phyloP scores from a whole-genome alignment of 768 basidiomycete species.

The Suillus discolor region DNA sequence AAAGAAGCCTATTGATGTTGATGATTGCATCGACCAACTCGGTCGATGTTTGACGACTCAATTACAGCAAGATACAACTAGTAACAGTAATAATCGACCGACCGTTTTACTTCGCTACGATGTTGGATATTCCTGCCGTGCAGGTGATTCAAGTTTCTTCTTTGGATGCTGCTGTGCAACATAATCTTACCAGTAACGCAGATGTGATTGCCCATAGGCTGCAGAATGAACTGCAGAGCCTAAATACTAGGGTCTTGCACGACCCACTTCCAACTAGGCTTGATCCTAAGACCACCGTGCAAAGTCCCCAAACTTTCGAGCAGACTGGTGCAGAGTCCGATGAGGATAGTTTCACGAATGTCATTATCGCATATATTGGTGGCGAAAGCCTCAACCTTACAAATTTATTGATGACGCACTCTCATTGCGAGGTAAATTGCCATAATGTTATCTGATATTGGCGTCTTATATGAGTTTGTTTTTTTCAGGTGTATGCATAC shows the following conservation, averaged over 20 bases:
- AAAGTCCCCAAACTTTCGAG: neutral
- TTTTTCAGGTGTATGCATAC: conserved; percentile 73
- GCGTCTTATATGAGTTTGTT: neutral
- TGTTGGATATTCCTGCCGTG: conserved; percentile 71
- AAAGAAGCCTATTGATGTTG: conserved; percentile 62
- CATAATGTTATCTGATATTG: neutral
- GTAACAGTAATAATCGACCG: conserved; percentile 10
- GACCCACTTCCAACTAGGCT: conserved; percentile 32
- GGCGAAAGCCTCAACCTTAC: conserved; percentile 78
- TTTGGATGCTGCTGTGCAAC: neutral
- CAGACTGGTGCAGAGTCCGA: neutral
- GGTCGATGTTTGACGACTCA: conserved; percentile 32
- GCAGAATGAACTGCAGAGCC: neutral
- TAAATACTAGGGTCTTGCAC: conserved; percentile 37
- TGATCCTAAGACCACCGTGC: conserved; percentile 14
- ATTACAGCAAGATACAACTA: conserved; percentile 4
- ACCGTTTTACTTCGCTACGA: conserved; percentile 69
- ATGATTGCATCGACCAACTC: conserved; percentile 49
- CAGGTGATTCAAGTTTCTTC: conserved; percentile 43
- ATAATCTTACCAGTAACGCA: neutral
- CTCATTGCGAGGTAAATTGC: conserved; percentile 55
- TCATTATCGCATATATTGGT: conserved; percentile 64
- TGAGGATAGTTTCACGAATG: neutral
- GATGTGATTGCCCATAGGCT: neutral
- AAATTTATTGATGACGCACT: conserved; percentile 85